A percentile compares a stretch with the other conserved stretches of the same genome.
Evolutionary conservation across 2,329 filamentous ascomycete genomes (phyloP).

Genomic region (Rugonectria rugulosa): DNA sequence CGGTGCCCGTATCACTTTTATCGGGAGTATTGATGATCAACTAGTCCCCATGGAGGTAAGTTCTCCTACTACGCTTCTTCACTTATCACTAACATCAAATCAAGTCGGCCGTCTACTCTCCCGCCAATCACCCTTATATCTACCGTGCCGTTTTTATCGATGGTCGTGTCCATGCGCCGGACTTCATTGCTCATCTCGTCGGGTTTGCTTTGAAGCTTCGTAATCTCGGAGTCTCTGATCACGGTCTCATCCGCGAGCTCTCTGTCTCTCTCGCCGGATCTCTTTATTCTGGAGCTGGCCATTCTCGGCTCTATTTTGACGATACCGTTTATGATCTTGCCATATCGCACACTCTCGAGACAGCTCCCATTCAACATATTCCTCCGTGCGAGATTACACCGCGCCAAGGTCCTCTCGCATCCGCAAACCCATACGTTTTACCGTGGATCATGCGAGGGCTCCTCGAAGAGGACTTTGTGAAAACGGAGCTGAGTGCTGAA

Average conservation of each 20-base stretch:
- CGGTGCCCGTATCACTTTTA: constrained; percentile 83
- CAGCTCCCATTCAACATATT: constrained; percentile 59
- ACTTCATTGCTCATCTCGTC: constrained; percentile 92
- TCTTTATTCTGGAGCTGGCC: constrained; percentile 89
- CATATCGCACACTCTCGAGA: constrained; percentile 77
- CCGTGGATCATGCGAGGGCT: constrained; percentile 96
- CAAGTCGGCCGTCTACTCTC: constrained; percentile 85
- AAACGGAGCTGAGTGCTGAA: constrained; percentile 79
- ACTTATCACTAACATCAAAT: constrained; percentile 37
- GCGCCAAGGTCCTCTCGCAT: constrained; percentile 47
- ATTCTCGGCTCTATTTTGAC: constrained; percentile 93
- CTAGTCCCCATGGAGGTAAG: constrained; percentile 87
- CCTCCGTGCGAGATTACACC: constrained; percentile 36
- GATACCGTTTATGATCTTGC: constrained; percentile 83
- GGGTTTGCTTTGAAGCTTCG: constrained; percentile 93
- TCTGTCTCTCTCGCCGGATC: constrained; percentile 89
- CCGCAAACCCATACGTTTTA: constrained; percentile 85
- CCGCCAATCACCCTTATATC: constrained; percentile 88
- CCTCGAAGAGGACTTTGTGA: constrained; percentile 90
- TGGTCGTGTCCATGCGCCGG: constrained; percentile 87
- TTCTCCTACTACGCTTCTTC: constrained; percentile 5
- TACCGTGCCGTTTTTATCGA: constrained; percentile 97
- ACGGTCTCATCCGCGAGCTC: constrained; percentile 90
- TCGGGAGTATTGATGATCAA: constrained; percentile 97
- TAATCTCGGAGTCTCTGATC: constrained; percentile 91